phyloP scores from a whole-genome alignment of 2,329 filamentous ascomycete genomes.

The Aspergillus sp. region DNA sequence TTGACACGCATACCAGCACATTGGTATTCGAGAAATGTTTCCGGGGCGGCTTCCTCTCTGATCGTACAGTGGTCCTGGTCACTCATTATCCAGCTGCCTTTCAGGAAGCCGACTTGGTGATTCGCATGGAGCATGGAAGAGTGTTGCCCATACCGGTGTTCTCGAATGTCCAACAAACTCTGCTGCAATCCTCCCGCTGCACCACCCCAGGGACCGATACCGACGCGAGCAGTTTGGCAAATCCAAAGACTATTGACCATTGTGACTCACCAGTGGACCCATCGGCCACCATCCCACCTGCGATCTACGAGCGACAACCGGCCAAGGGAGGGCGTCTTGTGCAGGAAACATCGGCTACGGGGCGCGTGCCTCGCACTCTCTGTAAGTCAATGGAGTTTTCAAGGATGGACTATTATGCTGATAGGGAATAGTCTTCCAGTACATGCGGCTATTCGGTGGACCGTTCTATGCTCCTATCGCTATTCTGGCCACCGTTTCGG shows the following conservation, averaged over 20 bases:
- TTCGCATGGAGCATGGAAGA: constrained; percentile 18
- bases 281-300: neutral
- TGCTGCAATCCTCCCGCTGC: constrained; percentile 2
- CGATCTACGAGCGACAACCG: constrained; percentile 7
- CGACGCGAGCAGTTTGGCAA: neutral
- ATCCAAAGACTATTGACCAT: neutral
- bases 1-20: constrained; percentile 58
- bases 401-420: neutral
- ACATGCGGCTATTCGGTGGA: constrained; percentile 25
- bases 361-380: constrained; percentile 23
- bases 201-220: constrained; percentile 7
- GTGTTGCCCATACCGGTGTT: constrained; percentile 11
- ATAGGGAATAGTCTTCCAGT: constrained; percentile 16
- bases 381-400: constrained; percentile 12
- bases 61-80: constrained; percentile 56
- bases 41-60: constrained; percentile 53
- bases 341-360: constrained; percentile 22
- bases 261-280: constrained; percentile 8
- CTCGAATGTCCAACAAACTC: constrained; percentile 1
- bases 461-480: constrained; percentile 18
- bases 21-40: constrained; percentile 58
- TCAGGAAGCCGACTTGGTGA: constrained; percentile 20
- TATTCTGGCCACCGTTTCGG: constrained; percentile 18
- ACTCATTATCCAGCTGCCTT: constrained; percentile 43
- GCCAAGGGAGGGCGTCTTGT: constrained; percentile 10